Conservation (phyloP, 1,284 basidiomycete genomes). For the Ustilago cynodontis region DNA sequence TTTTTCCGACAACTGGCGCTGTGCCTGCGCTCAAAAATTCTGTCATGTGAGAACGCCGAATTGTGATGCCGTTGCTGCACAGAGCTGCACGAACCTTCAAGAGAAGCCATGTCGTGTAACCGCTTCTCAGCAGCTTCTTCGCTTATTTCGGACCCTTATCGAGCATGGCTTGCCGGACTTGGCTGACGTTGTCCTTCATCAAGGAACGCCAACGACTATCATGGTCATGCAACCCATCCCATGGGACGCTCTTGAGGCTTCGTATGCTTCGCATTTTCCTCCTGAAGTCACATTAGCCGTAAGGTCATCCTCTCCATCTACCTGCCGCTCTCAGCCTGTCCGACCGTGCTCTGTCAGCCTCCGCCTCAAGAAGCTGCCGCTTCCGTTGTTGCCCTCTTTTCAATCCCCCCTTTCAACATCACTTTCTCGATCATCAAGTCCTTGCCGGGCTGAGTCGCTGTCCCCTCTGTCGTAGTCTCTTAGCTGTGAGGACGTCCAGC, state of each 20-base stretch:
- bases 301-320: neutral
- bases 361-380: neutral
- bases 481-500: neutral
- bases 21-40: neutral
- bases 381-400: neutral
- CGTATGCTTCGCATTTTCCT: neutral
- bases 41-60: neutral
- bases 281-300: neutral
- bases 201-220: neutral
- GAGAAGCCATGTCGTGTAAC: slow-evolving; percentile 2
- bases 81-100: neutral
- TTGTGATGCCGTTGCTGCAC: neutral
- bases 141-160: neutral
- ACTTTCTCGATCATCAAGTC: neutral
- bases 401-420: neutral
- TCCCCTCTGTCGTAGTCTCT: neutral
- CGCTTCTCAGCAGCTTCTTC: neutral
- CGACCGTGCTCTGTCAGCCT: slow-evolving; percentile 2
- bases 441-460: neutral
- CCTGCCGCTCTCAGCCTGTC: neutral
- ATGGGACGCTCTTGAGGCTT: neutral
- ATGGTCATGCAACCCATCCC: neutral
- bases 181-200: too few species aligned
- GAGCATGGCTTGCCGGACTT: neutral
- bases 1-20: neutral